Evolutionary conservation across 257 asterid genomes (phyloP), one percentile per base, ranked within the genome.

Genomic region (Solanum chmielewskii): DNA sequence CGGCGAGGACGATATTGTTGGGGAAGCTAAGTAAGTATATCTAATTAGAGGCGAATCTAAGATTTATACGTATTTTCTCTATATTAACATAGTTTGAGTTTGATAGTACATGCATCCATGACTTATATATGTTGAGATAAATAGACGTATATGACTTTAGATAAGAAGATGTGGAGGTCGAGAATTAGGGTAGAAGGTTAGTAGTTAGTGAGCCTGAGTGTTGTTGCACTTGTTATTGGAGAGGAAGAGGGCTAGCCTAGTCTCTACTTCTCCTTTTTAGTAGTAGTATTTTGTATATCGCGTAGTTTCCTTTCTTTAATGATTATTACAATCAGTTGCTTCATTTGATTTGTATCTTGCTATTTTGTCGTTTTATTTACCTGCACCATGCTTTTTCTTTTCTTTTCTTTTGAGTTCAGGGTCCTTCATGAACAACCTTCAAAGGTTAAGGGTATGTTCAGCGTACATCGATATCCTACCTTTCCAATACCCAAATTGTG

Each of bases 21-120:
- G 95, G 82, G 94, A 93, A 88, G 92, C 93, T 11, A 91, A 76
- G 96, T 93, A 73, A 75, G 84, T 89, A 35, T 87, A 15, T 59
- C 10, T 15, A 18, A 13, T 81, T 31, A 31, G 29, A 66, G 64
- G 39, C 11, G 7, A 80, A 47, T 80, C 11, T 5, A 80, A 16
- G 44, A 47, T 45, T 80, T 80, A 80, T 44, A 44, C 4, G 23
- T 77, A 9, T 23, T 11, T 39, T 75, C 9, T 11, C 5, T 42
- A 44, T 13, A 45, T 25, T 44, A 27, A 42, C 62, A 77, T 45
- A 44, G 64, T 14, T 6, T 7, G 37, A 27, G 84, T 56, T 56
- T 56, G 64, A 18, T 56, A 56, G n/a, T 56, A 56, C 64, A 2
- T 56, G 25, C 64, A 56, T 20, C 8, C 3, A 56, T 56, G n/a